A percentile compares a stretch with the other conserved stretches of the same genome.
Conservation (phyloP, 352 stramenopile species). For the Blastocystis hominis region DNA sequence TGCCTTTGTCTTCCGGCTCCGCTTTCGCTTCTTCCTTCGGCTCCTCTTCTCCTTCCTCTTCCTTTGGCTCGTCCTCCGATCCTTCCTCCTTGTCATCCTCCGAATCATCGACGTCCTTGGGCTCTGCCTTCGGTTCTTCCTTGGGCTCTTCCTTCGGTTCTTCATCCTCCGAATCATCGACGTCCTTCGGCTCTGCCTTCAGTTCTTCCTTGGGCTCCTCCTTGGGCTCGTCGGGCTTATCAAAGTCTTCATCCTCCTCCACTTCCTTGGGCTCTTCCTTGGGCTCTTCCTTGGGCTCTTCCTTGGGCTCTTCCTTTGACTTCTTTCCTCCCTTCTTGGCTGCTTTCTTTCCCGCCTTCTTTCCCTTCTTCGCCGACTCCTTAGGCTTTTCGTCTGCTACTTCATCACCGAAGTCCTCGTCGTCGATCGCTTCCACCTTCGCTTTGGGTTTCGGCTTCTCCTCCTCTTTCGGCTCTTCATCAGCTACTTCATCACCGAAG, state of each 20-base stretch:
- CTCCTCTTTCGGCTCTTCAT: not conserved
- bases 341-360: not conserved
- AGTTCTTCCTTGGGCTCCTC: not conserved
- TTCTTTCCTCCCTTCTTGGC: too few relatives aligned
- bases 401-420: not conserved
- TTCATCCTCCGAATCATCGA: too few relatives aligned
- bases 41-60: not conserved
- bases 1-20: not conserved
- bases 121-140: not conserved
- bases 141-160: not conserved
- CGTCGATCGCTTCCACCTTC: not conserved
- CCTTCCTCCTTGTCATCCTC: not conserved
- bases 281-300: not conserved
- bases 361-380: not conserved
- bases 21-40: not conserved
- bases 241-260: not conserved
- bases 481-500: not conserved
- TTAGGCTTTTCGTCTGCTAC: not conserved
- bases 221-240: not conserved
- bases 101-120: not conserved
- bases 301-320: not conserved
- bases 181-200: not conserved
- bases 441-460: not conserved
- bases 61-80: not conserved
- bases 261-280: not conserved